These are phyloP conservation scores for Camelina hispida DNA, from an alignment of 345 rosid genomes.

Conservation along the genomic window DNA sequence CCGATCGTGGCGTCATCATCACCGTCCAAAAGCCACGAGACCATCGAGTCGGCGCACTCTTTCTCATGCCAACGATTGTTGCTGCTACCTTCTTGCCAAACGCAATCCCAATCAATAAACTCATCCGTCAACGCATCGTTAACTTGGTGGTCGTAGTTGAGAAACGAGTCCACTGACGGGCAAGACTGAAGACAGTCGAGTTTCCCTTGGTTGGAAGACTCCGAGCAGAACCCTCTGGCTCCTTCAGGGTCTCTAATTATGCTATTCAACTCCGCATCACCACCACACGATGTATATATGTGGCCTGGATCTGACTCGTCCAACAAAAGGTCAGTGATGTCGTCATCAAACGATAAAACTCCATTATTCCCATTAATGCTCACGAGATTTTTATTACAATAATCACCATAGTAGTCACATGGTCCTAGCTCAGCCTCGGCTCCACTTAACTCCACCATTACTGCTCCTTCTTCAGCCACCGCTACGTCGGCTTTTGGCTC, in stretches of 20 bases:
- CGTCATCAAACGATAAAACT: conserved; percentile 41
- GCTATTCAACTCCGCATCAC: conserved; percentile 15
- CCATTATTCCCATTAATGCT: conserved; percentile 33
- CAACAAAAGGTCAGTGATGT: conserved; percentile 36
- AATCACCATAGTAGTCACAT: conserved; percentile 22
- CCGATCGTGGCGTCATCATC: conserved; percentile 37
- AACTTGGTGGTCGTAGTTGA: conserved; percentile 31
- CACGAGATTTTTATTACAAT: conserved; percentile 9
- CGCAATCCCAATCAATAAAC: conserved; percentile 47
- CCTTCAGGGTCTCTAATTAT: conserved; percentile 13
- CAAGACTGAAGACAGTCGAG: conserved; percentile 28
- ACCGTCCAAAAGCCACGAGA: conserved; percentile 47
- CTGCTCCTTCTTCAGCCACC: conserved; percentile 26
- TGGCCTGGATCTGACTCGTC: conserved; percentile 36
- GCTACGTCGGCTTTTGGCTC: conserved; percentile 19
- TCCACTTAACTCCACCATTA: conserved; percentile 34
- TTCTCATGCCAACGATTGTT: conserved; percentile 30
- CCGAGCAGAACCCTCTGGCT: conserved; percentile 11
- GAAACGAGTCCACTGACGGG: conserved; percentile 26
- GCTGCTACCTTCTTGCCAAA: conserved; percentile 37
- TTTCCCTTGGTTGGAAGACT: conserved; percentile 16
- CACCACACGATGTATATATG: conserved; percentile 29
- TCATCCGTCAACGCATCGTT: conserved; percentile 27
- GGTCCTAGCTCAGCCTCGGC: conserved; percentile 32
- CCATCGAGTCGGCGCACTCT: conserved; percentile 32